Conservation (phyloP, 1,139 yeast species). For the Kurtzmaniella natalensis region DNA sequence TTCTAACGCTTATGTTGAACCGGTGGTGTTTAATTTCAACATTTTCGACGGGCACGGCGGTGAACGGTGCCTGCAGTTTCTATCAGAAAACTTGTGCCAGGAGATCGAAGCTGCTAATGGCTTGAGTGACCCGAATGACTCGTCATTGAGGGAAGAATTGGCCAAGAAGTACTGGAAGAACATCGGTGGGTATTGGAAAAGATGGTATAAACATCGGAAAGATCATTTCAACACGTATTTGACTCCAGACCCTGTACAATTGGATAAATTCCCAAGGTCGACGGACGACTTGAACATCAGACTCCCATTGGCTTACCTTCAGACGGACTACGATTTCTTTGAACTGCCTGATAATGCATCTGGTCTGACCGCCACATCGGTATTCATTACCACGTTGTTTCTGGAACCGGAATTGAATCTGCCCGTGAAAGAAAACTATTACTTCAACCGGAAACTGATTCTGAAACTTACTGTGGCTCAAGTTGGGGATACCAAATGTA, state of each 20-base stretch:
- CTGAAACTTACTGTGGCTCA: conserved; percentile 77
- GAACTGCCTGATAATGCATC: conserved; percentile 34
- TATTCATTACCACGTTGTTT: conserved; percentile 56
- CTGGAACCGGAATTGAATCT: conserved; percentile 24
- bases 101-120: conserved; percentile 46
- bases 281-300: conserved; percentile 55
- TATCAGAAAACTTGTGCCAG: conserved; percentile 49
- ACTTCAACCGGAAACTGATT: conserved; percentile 67
- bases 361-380: conserved; percentile 86
- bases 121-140: conserved; percentile 16
- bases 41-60: conserved; percentile 97
- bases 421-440: conserved; percentile 38
- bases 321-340: conserved; percentile 51
- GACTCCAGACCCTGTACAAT: conserved; percentile 21
- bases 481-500: conserved; percentile 93
- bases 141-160: conserved; percentile 33
- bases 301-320: conserved; percentile 57
- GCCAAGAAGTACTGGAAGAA: conserved; percentile 47
- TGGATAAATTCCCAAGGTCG: conserved; percentile 1
- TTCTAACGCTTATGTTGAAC: conserved; percentile 10
- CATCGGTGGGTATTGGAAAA: conserved; percentile 86
- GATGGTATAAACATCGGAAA: conserved; percentile 57
- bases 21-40: conserved; percentile 53
- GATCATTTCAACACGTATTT: conserved; percentile 40
- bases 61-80: conserved; percentile 59